These are phyloP conservation scores for Tillandsia fasciculata DNA, from an alignment of 176 grass and related monocot species.

Conservation along the genomic window DNA sequence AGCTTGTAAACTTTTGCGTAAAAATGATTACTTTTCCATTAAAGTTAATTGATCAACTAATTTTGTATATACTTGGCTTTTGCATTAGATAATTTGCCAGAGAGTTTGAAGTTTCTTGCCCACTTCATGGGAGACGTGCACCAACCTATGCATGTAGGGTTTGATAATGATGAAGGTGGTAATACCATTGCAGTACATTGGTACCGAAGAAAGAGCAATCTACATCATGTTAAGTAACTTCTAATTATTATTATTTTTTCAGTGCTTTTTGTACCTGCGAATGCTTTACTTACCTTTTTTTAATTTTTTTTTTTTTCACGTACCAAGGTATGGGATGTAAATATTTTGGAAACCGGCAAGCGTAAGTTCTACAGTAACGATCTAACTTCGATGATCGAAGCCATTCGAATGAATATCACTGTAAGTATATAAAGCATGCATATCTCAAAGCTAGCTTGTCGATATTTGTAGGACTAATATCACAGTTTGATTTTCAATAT, in stretches of 20 bases:
- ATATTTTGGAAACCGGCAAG: slow-evolving; percentile 1
- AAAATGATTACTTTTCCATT: not conserved
- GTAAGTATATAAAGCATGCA: not conserved
- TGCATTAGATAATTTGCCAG: slow-evolving; percentile 25
- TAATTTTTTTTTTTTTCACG: not conserved
- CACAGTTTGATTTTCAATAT: too few relatives aligned
- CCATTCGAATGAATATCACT: not conserved
- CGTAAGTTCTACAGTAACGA: not conserved
- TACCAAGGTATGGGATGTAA: slow-evolving; percentile 13
- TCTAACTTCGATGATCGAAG: not conserved
- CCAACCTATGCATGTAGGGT: slow-evolving; percentile 48
- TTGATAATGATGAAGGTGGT: slow-evolving; percentile 29
- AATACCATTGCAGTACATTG: slow-evolving; percentile 48
- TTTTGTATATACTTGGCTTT: not conserved
- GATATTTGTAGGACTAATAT: too few relatives aligned
- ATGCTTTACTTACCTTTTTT: not conserved
- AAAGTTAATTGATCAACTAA: not conserved
- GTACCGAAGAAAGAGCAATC: slow-evolving; percentile 57
- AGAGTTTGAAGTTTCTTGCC: slow-evolving; percentile 52
- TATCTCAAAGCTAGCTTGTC: not conserved
- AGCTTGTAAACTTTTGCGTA: not conserved
- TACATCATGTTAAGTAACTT: slow-evolving; percentile 29
- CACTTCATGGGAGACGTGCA: slow-evolving; percentile 67
- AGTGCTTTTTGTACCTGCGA: not conserved
- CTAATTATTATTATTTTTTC: not conserved